Base-by-base conservation (phyloP, 2,329 filamentous ascomycete species). In the Lomentospora prolificans region DNA sequence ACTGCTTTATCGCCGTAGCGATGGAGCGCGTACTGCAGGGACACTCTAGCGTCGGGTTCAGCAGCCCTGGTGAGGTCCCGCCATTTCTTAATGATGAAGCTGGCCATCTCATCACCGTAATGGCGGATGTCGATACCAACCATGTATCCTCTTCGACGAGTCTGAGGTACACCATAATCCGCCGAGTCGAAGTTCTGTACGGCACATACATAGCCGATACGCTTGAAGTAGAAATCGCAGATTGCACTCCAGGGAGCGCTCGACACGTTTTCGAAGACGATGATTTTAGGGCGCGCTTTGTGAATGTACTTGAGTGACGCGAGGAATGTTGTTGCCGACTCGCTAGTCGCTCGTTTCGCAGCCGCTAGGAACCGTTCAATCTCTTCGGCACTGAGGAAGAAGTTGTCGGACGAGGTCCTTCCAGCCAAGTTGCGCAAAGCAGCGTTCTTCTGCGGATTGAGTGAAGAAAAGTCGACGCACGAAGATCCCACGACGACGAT, bases 161-260 rank as follows among this genome's bases (percentile, higher is more conserved):
- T 89, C 55, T 92, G 88, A 0, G 89, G 89, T 0, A 91, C 69
- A 57, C 89, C 88, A 61, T 78, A 90, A 3, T 86, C 69, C 64
- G 90, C 90, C 0, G 82, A 86, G 61, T 91, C 86, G 0, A 87
- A 69, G 3, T 69, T 70, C 0, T 33, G 7, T 12, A 33, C 12
- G 30, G 30, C n/a, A 74, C 60, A 51, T 72, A 75, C 0, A 64
- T 63, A 1, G 76, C 77, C 2, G 73, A 65, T 61, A 91, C 92
- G 2, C 74, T 79, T 36, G 82, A 60, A n/a, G 62, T 62, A 2
- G 65, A 65, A 48, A 75, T 63, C 57, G n/a, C 70, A 67, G 33
- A 82, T 76, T 3, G 72, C 62, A 0, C 69, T 56, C 84, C 86
- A 92, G 0, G 82, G 79, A 0, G 82, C 81, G 7, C 62, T 67